These are phyloP conservation scores for Bipolaris cookei DNA, from an alignment of 2,329 filamentous ascomycete genomes.

Conservation along the genomic window DNA sequence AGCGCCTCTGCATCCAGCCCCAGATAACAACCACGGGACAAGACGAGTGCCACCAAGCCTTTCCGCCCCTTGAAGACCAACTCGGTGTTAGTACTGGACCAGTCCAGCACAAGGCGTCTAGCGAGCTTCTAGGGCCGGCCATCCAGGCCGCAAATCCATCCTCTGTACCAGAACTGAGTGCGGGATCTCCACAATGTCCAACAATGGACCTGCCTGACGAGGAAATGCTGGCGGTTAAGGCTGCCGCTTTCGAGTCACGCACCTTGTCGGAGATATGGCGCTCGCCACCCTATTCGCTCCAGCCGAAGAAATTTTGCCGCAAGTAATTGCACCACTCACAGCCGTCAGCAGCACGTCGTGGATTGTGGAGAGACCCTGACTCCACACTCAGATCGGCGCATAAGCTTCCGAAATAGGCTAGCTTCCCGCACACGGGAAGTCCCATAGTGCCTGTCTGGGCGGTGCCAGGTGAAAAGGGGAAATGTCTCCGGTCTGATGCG, in stretches of 20 bases:
- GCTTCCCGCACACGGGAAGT: constrained; percentile 1
- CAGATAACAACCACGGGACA: constrained; percentile 6
- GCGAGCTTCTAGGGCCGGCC: constrained; percentile 23
- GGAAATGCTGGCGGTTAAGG: constrained; percentile 16
- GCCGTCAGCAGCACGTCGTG: constrained; percentile 5
- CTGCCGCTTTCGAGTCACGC: constrained; percentile 12
- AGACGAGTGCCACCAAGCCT: constrained; percentile 11
- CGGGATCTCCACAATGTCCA: constrained; percentile 15
- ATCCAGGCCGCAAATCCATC: constrained; percentile 16
- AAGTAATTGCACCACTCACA: constrained; percentile 16
- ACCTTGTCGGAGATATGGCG: constrained; percentile 1
- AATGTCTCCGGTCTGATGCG: constrained; percentile 15
- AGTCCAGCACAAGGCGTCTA: constrained; percentile 30
- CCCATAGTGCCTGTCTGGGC: neutral
- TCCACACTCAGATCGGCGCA: constrained; percentile 8
- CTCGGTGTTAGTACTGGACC: constrained; percentile 18
- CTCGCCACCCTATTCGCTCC: constrained; percentile 1
- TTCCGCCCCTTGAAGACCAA: constrained; percentile 26
- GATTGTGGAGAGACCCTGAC: constrained; percentile 9
- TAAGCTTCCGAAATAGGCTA: constrained; percentile 1
- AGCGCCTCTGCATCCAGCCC: constrained; percentile 2
- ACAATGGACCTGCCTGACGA: constrained; percentile 13
- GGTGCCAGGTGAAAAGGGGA: neutral
- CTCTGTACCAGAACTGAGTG: constrained; percentile 13
- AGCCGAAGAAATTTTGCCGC: constrained; percentile 8